Base-by-base conservation (phyloP, 352 stramenopile species). In the Albugo candida region DNA sequence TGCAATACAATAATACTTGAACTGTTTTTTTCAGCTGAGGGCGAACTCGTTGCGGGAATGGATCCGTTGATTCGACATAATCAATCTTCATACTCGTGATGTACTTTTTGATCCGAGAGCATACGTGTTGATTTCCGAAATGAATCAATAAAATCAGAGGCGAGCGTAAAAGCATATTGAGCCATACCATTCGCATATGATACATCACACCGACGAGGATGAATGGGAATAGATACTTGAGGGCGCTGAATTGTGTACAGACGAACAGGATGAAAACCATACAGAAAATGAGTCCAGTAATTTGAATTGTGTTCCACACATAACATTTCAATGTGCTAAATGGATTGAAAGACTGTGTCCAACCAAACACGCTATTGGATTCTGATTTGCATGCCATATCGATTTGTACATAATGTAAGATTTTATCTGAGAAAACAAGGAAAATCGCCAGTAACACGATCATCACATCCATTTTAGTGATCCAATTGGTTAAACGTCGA, bases 131-230 rank as follows among this genome's bases (percentile, higher is more conserved):
- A 55, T 88, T 88, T 55, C 81, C 83, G 21, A 59, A 67, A 52
- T 83, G 79, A 36, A 85, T 66, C n/a, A 82, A 53, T 5, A 74
- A 55, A 41, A 84, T 43, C 24, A 81, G 60, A 17, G 76, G 76
- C 11, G 81, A 52, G 1, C 76, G 65, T 20, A 83, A 67, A 14
- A 85, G 48, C 72, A 88, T 85, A 56, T 83, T 83, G 58, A 83
- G 64, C 76, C 76, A 88, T 59, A 80, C 71, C 24, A 65, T 62
- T 18, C 76, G 66, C 17, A 88, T 31, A 43, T 77, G 64, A 49
- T 84, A 88, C 2, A 88, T 56, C 11, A 48, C 62, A 16, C 60
- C 43, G 1, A 60, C 68, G 17, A 66, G 55, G 17, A 70, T 40
- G 1, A 78, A 58, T 0, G 69, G 68, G 3, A 85, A 44, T 41